Evolutionary conservation across 495 filamentous ascomycete species (phyloP), one percentile per base, ranked within the genome.

Genomic region (Trichoderma gamsii): DNA sequence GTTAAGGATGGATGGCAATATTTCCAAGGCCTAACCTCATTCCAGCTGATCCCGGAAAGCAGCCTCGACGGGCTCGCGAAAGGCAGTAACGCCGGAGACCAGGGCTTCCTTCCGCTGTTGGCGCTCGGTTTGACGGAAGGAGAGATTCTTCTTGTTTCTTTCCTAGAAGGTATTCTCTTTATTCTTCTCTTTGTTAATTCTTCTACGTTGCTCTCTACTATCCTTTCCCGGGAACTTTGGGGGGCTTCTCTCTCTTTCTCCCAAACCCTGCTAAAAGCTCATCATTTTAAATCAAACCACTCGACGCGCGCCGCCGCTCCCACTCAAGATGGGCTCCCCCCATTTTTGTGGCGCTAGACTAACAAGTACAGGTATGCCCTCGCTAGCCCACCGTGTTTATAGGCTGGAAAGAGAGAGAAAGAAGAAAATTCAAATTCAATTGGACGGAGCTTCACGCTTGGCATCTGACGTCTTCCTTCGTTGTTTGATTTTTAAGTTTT

Each of bases 271-370:
- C 35, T 38, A 38, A 38, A 49, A 16, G 44, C 44, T 6, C 35
- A 38, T 38, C 44, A 49, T 49, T 49, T 49, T n/a, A 49, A 49
- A 49, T 49, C 13, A 49, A 49, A 49, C 44, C 44, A 49, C n/a
- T 49, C 44, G 44, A 15, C 44, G 44, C 44, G 44, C 44, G 13
- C 44, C 44, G 44, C 35, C 35, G 35, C 35, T 38, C 35, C 35
- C 35, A 38, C 35, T 38, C 35, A 7, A 38, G 35, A 38, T 38
- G 35, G n/a, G n/a, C 44, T n/a, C 13, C 44, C 44, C 44, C 44
- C n/a, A 15, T 15, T 49, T 49, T n/a, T 15, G 44, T 49, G 44
- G 44, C 44, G 44, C 44, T 49, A 49, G 6, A 38, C 35, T 38
- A 38, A 38, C 5, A 38, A 38, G 35, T 38, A 38, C 5, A n/a